Base-by-base conservation (phyloP, 768 basidiomycete genomes). In the Rhodotorula babjevae region DNA sequence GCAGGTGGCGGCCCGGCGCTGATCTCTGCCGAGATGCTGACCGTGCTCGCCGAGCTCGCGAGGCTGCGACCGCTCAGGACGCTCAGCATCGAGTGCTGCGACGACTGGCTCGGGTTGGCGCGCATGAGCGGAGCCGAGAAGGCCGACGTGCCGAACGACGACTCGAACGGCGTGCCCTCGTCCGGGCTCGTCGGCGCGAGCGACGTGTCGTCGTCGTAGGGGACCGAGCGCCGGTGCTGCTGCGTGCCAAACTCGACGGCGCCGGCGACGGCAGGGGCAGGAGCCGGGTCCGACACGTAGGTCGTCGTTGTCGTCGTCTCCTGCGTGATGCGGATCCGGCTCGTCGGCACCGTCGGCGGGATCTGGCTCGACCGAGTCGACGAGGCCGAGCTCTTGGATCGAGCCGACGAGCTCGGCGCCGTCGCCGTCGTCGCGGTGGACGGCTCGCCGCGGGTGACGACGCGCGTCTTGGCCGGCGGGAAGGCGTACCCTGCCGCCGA, bases 261-360 rank as follows among this genome's bases (percentile, higher is more conserved):
- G 6, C 36, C 55, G 5, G 46, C 12, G 21, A 14, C 31, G 36
- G 36, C 36, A 9, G 36, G 36, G n/a, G n/a, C n/a, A 36, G 36
- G 36, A 36, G 36, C 36, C 25, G 52, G 31, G 19, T 68, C 62
- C 2, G 63, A 29, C 21, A 49, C 29, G 71, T 65, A 64, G 11
- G 58, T n/a, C 3, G 63, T 47, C 12, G 71, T 68, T 21, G 58
- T 65, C 14, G 66, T 67, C 36, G 71, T 68, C 50, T 72, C 67
- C n/a, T 72, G 71, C 27, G 57, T 72, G 57, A 72, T 68, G 31
- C 63, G 71, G 42, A 72, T 58, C 18, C 71, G 49, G 14, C 50
- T 61, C 18, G 62, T 57, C 10, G 70, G 42, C 8, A 52, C 27
- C 8, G 40, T 49, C 2, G 49, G 18, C 10, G 63, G 44, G 53